Base-by-base conservation (phyloP, 225 moss, liverwort and hornwort species). In the Pleurozium schreberi region DNA sequence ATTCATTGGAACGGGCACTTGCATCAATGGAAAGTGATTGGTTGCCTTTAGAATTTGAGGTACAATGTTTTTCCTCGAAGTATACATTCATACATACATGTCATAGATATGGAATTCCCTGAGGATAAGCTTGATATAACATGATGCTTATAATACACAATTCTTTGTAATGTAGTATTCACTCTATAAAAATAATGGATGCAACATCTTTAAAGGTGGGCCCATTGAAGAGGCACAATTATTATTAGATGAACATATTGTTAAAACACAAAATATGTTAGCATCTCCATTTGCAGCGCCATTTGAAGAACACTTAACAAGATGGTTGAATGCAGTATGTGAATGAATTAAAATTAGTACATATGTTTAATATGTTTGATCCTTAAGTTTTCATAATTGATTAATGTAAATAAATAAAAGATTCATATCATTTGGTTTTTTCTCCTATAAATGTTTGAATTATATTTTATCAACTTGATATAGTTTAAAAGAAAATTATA, bases 231-330 rank as follows among this genome's bases (percentile, higher is more conserved):
- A 97, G 38, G 96, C 96, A 55, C 95, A 97, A 89, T 91, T 97
- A 22, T 88, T 96, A 81, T 82, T 97, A 8, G 97, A 97, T 31
- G 96, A 97, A 82, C 96, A 97, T 28, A 91, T 97, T 75, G 95
- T 97, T 5, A 97, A 97, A 66, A 95, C 96, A 43, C 97, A 97
- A 86, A 97, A 97, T 69, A 97, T 97, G 96, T 78, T 97, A 83
- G 94, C 97, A 80, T 97, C 96, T 83, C 95, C 95, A 50, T 97
- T 96, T 91, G 96, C 97, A 45, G 87, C 92, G 70, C 97, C 97
- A 26, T 97, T 97, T 91, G 94, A 96, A 93, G 92, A 88, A 59
- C 93, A 94, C 63, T 84, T 97, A 36, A 90, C 77, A 62, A 63
- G 15, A 16, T 97, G 97, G 97, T 50, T 94, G 14, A 93, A 95